Base-by-base conservation (phyloP, 345 rosid species). In the Abelmoschus esculentus region DNA sequence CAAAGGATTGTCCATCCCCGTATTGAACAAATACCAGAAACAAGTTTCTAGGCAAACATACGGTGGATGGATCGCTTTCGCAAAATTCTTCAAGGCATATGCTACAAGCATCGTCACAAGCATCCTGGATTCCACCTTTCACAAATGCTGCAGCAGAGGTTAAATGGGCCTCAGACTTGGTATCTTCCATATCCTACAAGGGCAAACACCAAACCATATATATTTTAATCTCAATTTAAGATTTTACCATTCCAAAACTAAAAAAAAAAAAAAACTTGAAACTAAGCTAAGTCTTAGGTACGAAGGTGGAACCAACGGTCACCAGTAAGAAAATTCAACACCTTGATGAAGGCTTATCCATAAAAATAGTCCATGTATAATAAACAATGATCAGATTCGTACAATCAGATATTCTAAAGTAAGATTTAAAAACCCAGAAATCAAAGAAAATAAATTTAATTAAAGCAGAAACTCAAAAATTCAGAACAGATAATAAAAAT, bases 91-190 rank as follows among this genome's bases (percentile, higher is more conserved):
- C 98, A 57, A 93, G 98, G 74, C 98, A 93, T 44, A 93, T 93
- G 85, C 98, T 93, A 82, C 98, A 93, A 32, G 97, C 84, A 75
- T 93, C 97, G 75, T 93, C 98, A 77, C 97, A 93, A 46, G 98
- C 79, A 19, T 91, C 98, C 77, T 93, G 98, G 60, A 93, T 84
- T 67, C 98, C 98, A 0, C 98, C 98, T 81, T 93, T 89, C 18
- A 93, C 98, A 78, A 93, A 93, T 38, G 59, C 59, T 3, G 59
- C 97, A 17, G 98, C 93, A 0, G 98, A 93, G 14, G 90, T 87
- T 86, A 88, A 61, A 73, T 88, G 91, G 1, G 80, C 86, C 50
- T 84, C 96, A n/a, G 90, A 76, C 71, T 72, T 28, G 34, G 74
- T 76, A 60, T 88, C 91, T 60, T 73, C 89, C 75, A 76, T 80